Conservation (phyloP, 1,284 basidiomycete species). For the Ustanciosporium gigantosporum region DNA sequence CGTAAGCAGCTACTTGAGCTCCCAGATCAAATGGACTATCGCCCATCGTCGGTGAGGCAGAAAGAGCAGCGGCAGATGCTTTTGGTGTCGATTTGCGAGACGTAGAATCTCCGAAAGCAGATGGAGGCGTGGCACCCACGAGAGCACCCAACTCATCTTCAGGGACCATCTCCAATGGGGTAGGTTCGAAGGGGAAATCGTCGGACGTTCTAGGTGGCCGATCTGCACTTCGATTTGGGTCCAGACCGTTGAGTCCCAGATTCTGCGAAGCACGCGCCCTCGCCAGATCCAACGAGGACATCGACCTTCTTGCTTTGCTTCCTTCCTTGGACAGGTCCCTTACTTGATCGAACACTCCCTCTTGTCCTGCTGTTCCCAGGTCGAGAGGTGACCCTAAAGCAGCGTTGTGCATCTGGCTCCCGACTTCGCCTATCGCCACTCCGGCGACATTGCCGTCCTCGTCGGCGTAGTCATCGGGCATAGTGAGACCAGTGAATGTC, state of each 20-base stretch:
- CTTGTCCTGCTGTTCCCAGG: conserved; percentile 13
- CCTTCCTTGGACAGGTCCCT: conserved; percentile 2
- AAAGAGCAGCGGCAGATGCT: conserved; percentile 8
- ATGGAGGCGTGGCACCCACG: conserved; percentile 2
- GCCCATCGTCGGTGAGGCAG: neutral
- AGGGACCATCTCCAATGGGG: conserved; percentile 26
- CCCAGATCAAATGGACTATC: conserved; percentile 34
- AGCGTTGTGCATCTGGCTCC: conserved; percentile 2
- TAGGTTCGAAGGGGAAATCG: conserved; percentile 33
- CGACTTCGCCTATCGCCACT: neutral
- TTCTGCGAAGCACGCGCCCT: conserved; percentile 22
- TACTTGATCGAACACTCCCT: conserved; percentile 19
- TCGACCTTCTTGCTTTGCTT: conserved; percentile 9
- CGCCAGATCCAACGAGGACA: conserved; percentile 28
- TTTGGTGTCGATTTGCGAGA: conserved; percentile 22
- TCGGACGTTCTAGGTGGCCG: conserved; percentile 9
- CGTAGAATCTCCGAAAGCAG: conserved; percentile 7
- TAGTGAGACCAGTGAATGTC: neutral
- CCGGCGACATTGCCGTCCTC: neutral
- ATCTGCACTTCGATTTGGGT: conserved; percentile 11
- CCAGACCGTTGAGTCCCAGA: conserved; percentile 3
- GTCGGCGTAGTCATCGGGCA: neutral
- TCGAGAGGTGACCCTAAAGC: conserved; percentile 31
- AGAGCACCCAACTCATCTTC: conserved; percentile 6
- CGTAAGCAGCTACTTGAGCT: conserved; percentile 34